Evolutionary conservation across 2,329 filamentous ascomycete genomes (phyloP), one percentile per base, ranked within the genome.

Genomic region (Clathrospora elynae): DNA sequence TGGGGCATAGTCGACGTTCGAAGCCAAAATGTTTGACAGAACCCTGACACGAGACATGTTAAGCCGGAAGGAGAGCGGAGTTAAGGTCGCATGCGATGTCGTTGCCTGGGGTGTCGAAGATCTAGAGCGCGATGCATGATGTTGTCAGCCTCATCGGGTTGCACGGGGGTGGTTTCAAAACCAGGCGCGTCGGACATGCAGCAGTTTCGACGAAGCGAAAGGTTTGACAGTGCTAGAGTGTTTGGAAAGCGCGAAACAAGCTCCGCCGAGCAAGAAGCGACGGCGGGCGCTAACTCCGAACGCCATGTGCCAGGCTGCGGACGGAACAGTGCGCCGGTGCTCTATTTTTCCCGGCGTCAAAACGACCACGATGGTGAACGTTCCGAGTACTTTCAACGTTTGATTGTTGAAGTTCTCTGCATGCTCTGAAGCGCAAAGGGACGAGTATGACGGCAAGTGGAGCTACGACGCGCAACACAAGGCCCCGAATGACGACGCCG

Each of bases 141-240:
- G 37, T 45, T 36, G 38, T 51, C 30, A 48, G 55, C 49, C 56
- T 39, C 41, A 59, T 64, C 60, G 51, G 61, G 62, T 46, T 29
- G 45, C 51, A 54, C 47, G 61, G 63, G 59, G 59, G 49, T 57
- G 57, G 67, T 71, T 71, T 71, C 67, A 69, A 70, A 71, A 70
- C 68, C 57, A 51, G 60, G 52, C 48, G 58, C 53, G 65, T 68
- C 56, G 59, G 64, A 57, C 64, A 62, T 68, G 66, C 61, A 57
- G 60, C 62, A 61, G 51, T 42, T 62, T 57, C 62, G 59, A 55
- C 47, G 62, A 60, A 63, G 64, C 64, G 59, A 66, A 57, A 58
- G 61, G 64, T 70, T 68, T 68, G 64, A 67, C 59, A 64, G 51
- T 65, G 62, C 63, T 63, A 67, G 59, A 64, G 51, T 65, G 62